Conservation (phyloP, 148 eudicot genomes). For the Nyssa sinensis region DNA sequence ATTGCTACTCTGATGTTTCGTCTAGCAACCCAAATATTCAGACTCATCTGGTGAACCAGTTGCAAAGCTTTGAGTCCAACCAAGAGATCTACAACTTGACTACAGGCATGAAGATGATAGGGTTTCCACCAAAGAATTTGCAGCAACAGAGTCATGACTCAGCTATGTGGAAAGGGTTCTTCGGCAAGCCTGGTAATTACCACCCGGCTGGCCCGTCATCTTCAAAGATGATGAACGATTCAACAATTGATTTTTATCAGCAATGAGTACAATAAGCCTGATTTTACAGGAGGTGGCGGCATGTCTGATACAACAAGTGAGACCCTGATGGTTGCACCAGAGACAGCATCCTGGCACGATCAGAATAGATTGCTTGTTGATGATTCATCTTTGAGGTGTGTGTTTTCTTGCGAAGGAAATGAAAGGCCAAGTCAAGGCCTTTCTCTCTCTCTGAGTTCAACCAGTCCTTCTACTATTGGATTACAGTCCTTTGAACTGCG, state of each 20-base stretch:
- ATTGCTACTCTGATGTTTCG: slow-evolving; percentile 32
- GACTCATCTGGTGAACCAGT: slow-evolving; percentile 28
- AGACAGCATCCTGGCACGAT: slow-evolving; percentile 20
- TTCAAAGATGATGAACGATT: neutral
- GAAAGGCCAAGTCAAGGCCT: slow-evolving; percentile 95
- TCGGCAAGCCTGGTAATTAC: neutral
- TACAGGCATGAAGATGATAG: slow-evolving; percentile 58
- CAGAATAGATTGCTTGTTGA: slow-evolving; percentile 27
- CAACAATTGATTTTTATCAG: slow-evolving; percentile 24
- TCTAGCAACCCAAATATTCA: slow-evolving; percentile 18
- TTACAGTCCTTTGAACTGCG: slow-evolving; percentile 74
- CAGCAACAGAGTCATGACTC: slow-evolving; percentile 13
- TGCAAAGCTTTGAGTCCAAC: slow-evolving; percentile 36
- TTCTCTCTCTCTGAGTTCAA: slow-evolving; percentile 74
- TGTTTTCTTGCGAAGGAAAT: slow-evolving; percentile 76
- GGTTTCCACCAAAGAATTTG: slow-evolving; percentile 41
- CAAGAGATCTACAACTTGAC: slow-evolving; percentile 59
- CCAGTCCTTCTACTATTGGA: slow-evolving; percentile 70
- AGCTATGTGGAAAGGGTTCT: slow-evolving; percentile 30
- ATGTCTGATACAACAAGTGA: slow-evolving; percentile 14
- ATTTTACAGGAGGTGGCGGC: neutral
- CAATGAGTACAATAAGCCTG: slow-evolving; percentile 8
- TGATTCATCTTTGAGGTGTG: slow-evolving; percentile 55
- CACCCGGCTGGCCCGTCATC: slow-evolving; percentile 21
- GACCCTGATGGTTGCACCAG: slow-evolving; percentile 9